A percentile compares a stretch with the other conserved stretches of the same genome.
Conservation (phyloP, 495 filamentous ascomycete genomes). For the Lepraria neglecta region DNA sequence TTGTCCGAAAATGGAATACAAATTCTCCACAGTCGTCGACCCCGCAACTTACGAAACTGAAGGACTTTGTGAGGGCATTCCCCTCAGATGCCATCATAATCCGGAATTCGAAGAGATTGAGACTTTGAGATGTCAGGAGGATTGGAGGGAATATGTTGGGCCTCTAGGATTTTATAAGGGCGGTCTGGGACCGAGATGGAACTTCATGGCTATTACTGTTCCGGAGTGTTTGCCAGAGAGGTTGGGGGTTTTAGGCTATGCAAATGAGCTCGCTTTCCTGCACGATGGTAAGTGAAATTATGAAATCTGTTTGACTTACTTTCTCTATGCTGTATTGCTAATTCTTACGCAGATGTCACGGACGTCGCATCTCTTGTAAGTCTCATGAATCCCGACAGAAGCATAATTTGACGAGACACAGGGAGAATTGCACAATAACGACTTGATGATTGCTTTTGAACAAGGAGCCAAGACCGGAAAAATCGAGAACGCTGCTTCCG, state of each 20-base stretch:
- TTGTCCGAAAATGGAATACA: not conserved
- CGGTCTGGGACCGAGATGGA: not conserved
- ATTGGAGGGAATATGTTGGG: not conserved
- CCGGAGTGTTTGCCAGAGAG: not conserved
- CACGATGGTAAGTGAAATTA: not conserved
- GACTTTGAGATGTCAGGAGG: not conserved
- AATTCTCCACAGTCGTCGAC: not conserved
- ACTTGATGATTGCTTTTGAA: not conserved
- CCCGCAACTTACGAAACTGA: not conserved
- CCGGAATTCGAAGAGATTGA: not conserved
- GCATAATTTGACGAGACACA: no score
- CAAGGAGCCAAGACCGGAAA: not conserved
- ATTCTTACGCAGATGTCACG: not conserved
- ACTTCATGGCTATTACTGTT: not conserved
- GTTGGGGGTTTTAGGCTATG: not conserved
- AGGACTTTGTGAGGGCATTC: not conserved
- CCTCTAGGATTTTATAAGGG: not conserved
- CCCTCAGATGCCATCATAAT: not conserved
- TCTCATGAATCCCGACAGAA: no score
- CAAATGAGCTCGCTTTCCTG: not conserved
- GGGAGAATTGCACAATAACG: not conserved
- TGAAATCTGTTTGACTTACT: not conserved
- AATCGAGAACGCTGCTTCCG: not conserved
- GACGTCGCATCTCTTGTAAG: not conserved
- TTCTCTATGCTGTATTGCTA: not conserved